phyloP scores from a whole-genome alignment of 2,329 filamentous ascomycete genomes.

The Fusarium nelsonii region DNA sequence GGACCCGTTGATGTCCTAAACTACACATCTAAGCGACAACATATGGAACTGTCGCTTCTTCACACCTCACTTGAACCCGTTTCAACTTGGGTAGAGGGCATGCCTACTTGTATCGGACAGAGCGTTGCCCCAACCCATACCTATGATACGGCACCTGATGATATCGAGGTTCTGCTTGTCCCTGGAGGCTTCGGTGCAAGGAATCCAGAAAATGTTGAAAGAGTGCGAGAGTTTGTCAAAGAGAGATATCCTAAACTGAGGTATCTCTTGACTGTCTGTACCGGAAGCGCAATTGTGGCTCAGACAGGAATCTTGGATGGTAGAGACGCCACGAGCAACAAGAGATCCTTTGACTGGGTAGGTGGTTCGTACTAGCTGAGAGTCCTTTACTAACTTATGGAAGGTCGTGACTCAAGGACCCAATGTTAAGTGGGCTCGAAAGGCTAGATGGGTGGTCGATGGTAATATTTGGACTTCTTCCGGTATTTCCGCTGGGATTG shows the following conservation, averaged over 20 bases:
- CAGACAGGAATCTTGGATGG: conserved; percentile 68
- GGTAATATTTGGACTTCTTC: conserved; percentile 73
- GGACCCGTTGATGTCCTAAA: conserved; percentile 55
- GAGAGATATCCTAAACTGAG: conserved; percentile 57
- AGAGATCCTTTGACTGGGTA: conserved; percentile 59
- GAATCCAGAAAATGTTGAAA: conserved; percentile 37
- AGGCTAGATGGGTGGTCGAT: conserved; percentile 71
- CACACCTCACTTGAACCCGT: conserved; percentile 49
- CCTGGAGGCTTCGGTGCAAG: conserved; percentile 55
- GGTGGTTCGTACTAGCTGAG: fast-evolving
- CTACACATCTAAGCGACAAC: conserved; percentile 42
- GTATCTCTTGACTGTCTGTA: conserved; percentile 73
- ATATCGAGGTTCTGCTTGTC: conserved; percentile 56
- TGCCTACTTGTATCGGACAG: conserved; percentile 47
- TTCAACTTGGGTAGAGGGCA: conserved; percentile 35
- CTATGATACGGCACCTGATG: conserved; percentile 50
- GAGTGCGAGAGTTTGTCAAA: conserved; percentile 58
- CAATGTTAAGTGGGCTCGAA: conserved; percentile 65
- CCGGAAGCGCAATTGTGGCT: conserved; percentile 67
- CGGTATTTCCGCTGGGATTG: conserved; percentile 63
- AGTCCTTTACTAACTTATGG: not conserved
- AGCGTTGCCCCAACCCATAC: conserved; percentile 54
- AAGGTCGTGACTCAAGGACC: conserved; percentile 56
- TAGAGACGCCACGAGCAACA: conserved; percentile 71
- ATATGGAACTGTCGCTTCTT: conserved; percentile 48